Evolutionary conservation across 192 early-diverging fungal genomes (phyloP).

Genomic region (Backusella liffmaniae): DNA sequence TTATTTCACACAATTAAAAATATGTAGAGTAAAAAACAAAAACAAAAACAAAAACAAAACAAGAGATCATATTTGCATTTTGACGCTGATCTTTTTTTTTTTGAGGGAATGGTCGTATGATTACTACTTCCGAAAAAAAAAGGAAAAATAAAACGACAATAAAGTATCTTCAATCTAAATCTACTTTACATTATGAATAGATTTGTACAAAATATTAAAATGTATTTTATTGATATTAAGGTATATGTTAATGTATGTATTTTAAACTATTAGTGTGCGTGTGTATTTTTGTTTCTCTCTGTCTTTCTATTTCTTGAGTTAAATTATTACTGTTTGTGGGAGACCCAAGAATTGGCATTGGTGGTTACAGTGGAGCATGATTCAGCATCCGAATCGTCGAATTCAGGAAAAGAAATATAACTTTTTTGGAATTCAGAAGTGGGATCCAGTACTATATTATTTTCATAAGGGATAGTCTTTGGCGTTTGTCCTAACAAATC

Average conservation of each 20-base stretch:
- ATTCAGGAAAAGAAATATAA: constrained; percentile 19
- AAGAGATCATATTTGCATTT: not conserved
- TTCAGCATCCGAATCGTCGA: constrained; percentile 6
- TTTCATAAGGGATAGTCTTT: not conserved
- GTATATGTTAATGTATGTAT: not conserved
- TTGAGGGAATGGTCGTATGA: not conserved
- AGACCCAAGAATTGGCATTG: constrained; percentile 8
- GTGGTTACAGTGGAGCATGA: not conserved
- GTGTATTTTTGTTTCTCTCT: not conserved
- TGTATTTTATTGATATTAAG: not conserved
- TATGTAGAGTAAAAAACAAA: no score
- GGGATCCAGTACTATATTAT: constrained; percentile 1
- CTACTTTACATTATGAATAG: not conserved
- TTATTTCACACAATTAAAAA: not conserved
- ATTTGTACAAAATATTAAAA: not conserved
- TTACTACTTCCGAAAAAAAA: not conserved
- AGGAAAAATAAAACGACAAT: not conserved
- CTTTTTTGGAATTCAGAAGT: constrained; percentile 19
- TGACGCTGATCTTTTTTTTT: no score
- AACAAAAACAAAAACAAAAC: no score
- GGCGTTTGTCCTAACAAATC: not conserved
- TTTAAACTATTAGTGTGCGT: not conserved
- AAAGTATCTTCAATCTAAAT: not conserved
- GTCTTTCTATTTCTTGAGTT: not conserved
- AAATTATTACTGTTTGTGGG: not conserved